Base-by-base conservation (phyloP, 768 basidiomycete genomes). In the Naganishia vaughanmartiniae region DNA sequence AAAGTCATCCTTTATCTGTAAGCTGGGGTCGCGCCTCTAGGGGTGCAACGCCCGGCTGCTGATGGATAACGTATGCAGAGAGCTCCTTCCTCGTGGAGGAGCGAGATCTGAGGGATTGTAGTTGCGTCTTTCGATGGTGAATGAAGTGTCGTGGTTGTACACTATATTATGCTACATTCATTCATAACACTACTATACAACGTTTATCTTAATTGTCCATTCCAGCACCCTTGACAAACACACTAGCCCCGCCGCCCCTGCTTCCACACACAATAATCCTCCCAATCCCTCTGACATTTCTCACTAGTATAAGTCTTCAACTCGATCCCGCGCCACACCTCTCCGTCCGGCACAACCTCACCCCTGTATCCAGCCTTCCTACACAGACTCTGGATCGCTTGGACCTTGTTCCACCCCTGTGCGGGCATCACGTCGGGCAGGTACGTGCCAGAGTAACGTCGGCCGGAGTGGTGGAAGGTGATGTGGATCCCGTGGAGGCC, bases 401-500 rank as follows among this genome's bases (percentile, higher is more conserved):
- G 90, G 70, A 89, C 83, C 85, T 90, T 90, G 72, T 88, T 87
- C 96, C 96, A 99, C 9, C 92, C 93, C 81, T 98, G 95, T 45
- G 92, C 91, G 0, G 89, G 86, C 53, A 91, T 89, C 70, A 99
- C 90, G 67, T 97, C 89, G 5, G 96, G 96, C 14, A 99, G 85
- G 82, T 94, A 99, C 0, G 92, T 93, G 10, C 94, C 93, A 87
- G 77, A 84, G 87, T 53, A 63, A 31, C 17, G 90, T 88, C 0
- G 72, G 39, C 58, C 54, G 0, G 88, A 82, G 76, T 75, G 74
- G 36, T 72, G 58, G 82, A 99, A 93, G 12, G 87, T 85, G 69
- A 99, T 89, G 77, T 89, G 85, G 79, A 98, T 93, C 57, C 96
- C 96, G 82, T 99, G 96, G 0, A 86, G 85, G 66, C 93, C 95